Conservation (phyloP, 2,329 filamentous ascomycete genomes). For the Didymellaceae sp. region DNA sequence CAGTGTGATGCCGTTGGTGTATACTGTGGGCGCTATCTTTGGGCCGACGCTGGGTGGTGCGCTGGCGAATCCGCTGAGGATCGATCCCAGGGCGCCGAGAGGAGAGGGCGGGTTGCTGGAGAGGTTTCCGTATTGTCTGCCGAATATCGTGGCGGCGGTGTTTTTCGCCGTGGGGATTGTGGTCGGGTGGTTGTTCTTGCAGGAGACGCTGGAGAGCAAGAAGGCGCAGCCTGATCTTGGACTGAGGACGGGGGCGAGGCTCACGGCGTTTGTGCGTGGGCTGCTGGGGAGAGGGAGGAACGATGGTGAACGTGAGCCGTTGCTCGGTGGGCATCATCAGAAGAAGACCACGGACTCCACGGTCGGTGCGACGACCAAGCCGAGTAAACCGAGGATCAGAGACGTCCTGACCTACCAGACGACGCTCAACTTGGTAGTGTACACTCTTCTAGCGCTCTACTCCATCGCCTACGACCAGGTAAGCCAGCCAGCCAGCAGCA, state of each 20-base stretch:
- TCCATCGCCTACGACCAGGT: slow-evolving; percentile 82
- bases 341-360: too few species aligned
- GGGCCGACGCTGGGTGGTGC: slow-evolving; percentile 86
- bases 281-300: slow-evolving; percentile 22
- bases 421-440: slow-evolving; percentile 74
- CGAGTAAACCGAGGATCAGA: slow-evolving; percentile 50
- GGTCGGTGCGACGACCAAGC: slow-evolving; percentile 20
- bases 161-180: slow-evolving; percentile 81
- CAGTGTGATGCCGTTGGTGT: slow-evolving; percentile 90
- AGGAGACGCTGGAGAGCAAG: slow-evolving; percentile 81
- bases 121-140: slow-evolving; percentile 80
- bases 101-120: slow-evolving; percentile 72
- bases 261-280: slow-evolving; percentile 52
- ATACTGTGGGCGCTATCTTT: slow-evolving; percentile 85
- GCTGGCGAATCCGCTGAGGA: slow-evolving; percentile 78
- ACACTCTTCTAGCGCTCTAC: slow-evolving; percentile 82
- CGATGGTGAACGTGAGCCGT: slow-evolving; percentile 37
- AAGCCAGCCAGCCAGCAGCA: too few species aligned
- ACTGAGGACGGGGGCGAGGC: slow-evolving; percentile 70
- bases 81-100: slow-evolving; percentile 72
- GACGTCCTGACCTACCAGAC: slow-evolving; percentile 79
- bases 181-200: slow-evolving; percentile 78
- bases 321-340: slow-evolving; percentile 34
- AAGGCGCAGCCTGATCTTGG: slow-evolving; percentile 76
- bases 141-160: slow-evolving; percentile 77